A percentile compares a stretch with the other conserved stretches of the same genome.
Conservation (phyloP, 2,329 filamentous ascomycete genomes). For the Penicillium vulpinum region DNA sequence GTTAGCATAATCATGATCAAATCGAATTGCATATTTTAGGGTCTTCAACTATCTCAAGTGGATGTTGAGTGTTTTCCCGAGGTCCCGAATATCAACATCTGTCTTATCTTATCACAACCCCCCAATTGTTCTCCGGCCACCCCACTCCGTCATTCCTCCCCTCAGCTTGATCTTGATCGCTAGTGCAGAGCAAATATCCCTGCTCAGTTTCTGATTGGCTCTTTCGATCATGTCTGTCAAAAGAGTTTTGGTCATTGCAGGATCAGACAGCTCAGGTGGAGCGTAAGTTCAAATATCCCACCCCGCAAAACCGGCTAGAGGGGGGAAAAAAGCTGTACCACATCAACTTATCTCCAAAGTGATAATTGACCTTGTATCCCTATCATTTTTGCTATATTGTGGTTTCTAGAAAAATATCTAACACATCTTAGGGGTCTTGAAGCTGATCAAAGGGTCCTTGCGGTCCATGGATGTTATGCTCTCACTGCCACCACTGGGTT, state of each 20-base stretch:
- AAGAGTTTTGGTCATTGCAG: slow-evolving; percentile 77
- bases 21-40: slow-evolving; percentile 9
- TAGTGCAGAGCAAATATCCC: neutral
- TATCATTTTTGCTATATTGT: neutral
- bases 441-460: slow-evolving; percentile 92
- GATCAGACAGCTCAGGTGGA: slow-evolving; percentile 87
- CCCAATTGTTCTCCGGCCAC: slow-evolving; percentile 1
- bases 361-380: neutral
- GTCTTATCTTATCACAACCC: neutral
- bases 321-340: neutral
- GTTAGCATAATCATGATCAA: slow-evolving; percentile 5
- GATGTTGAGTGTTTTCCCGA: neutral
- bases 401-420: neutral
- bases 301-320: neutral
- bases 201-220: slow-evolving; percentile 10
- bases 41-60: neutral
- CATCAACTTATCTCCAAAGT: neutral
- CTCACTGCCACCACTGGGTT: slow-evolving; percentile 94
- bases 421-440: slow-evolving; percentile 73
- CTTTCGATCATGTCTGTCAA: slow-evolving; percentile 38
- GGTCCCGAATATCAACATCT: neutral
- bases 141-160: slow-evolving; percentile 16
- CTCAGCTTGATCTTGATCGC: neutral
- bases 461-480: slow-evolving; percentile 88
- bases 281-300: slow-evolving; percentile 60